These are phyloP conservation scores for Vicia villosa DNA, from an alignment of 306 rosid species.

Conservation along the genomic window DNA sequence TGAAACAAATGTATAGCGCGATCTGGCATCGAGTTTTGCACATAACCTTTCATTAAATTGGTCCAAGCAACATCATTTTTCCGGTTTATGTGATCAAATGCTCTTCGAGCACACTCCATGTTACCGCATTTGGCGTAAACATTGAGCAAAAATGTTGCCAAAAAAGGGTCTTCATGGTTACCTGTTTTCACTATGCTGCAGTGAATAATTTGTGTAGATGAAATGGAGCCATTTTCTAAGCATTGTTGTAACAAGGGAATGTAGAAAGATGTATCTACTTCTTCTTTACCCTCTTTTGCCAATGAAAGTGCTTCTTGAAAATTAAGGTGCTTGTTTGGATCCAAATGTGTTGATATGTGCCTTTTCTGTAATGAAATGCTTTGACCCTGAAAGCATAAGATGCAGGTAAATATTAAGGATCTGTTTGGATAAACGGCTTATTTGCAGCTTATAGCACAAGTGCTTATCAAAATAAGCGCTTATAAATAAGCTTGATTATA, in stretches of 20 bases:
- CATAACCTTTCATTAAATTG: conserved; percentile 68
- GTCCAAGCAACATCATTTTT: conserved; percentile 75
- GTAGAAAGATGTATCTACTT: conserved; percentile 53
- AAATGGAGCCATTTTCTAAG: conserved; percentile 46
- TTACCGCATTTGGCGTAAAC: conserved; percentile 72
- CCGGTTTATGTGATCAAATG: conserved; percentile 55
- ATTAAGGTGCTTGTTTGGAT: conserved; percentile 46
- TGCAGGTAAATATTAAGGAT: conserved; percentile 7
- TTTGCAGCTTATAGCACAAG: no score
- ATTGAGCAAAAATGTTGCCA: conserved; percentile 56
- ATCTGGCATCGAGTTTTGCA: conserved; percentile 58
- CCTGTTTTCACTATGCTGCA: conserved; percentile 74
- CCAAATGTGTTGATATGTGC: conserved; percentile 45
- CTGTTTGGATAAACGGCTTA: no score
- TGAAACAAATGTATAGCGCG: conserved; percentile 54
- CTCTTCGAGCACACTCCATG: conserved; percentile 64
- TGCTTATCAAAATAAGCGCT: no score
- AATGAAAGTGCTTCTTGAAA: conserved; percentile 59
- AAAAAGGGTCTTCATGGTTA: conserved; percentile 53
- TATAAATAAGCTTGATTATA: background rate
- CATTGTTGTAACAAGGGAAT: conserved; percentile 68
- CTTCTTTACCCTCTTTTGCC: conserved; percentile 42
- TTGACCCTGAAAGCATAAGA: conserved; percentile 50
- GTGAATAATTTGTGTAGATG: conserved; percentile 55
- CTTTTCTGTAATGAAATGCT: conserved; percentile 58